Evolutionary conservation across 768 basidiomycete genomes (phyloP), one percentile per base, ranked within the genome.

Genomic region (Podaxis carcinomalis): DNA sequence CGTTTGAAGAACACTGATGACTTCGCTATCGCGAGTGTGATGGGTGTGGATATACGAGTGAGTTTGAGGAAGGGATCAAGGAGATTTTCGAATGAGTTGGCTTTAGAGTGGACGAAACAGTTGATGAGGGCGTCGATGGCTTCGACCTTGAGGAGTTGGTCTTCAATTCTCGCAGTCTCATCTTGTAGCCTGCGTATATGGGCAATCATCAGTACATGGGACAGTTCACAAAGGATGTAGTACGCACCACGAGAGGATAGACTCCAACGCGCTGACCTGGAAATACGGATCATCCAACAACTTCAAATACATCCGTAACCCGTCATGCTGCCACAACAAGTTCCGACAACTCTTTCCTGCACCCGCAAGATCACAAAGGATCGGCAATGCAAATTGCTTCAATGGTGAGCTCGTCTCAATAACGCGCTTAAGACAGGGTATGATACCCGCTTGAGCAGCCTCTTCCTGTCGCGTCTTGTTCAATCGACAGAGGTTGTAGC

Each of bases 381-480:
- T 95, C 0, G 97, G 96, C 39, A 99, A 78, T 0, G 96, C 97
- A 68, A 99, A 98, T 68, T 99, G 95, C 73, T 94, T 96, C 69
- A 98, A 81, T 0, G 95, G 96, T 7, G 95, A 97, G 62, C 85
- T 90, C 5, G 87, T 88, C 69, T 88, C 85, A 65, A 97, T 93
- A 57, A 98, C 90, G 4, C 87, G 86, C 72, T 94, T 92, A 44
- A 99, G 82, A 66, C 91, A 85, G 2, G 97, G 95, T 25, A 99
- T 88, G 60, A 97, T 93, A 10, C 95, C 96, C 6, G 93, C 93
- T 69, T 95, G 90, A 1, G 95, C 96, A 11, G 97, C 95, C 72
- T 98, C 97, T 73, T 98, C 97, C 72, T 98, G 96, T 54, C 97
- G 81, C 2, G 87, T 84, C 74, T 97, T 97, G 75, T 95, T 95